Conservation (phyloP, 1,284 basidiomycete species). For the Puccinia coronata region DNA sequence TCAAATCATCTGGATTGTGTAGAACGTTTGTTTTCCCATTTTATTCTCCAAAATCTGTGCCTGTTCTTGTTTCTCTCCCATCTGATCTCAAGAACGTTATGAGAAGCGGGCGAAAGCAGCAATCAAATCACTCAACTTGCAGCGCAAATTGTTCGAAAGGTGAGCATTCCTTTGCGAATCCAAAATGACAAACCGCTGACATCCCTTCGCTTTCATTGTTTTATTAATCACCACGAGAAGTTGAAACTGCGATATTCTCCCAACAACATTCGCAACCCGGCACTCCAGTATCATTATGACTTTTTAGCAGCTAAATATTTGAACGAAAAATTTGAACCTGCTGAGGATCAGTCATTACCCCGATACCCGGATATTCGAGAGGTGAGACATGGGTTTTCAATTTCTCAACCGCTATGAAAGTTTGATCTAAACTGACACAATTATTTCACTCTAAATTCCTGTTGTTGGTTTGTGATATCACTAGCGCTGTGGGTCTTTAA, state of each 20-base stretch:
- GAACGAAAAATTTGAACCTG: slow-evolving; percentile 65
- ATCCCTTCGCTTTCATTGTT: not conserved
- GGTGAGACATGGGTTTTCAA: slow-evolving; percentile 14
- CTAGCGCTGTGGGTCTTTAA: slow-evolving; percentile 72
- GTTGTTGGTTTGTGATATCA: not conserved
- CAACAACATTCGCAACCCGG: slow-evolving; percentile 52
- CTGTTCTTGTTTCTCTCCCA: not conserved
- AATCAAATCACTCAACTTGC: not conserved
- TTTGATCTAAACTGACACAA: not conserved
- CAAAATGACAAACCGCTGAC: not conserved
- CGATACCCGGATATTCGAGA: slow-evolving; percentile 74
- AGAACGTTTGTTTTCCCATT: not conserved
- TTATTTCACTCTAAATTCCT: not conserved
- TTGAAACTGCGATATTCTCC: slow-evolving; percentile 8
- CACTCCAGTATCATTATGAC: slow-evolving; percentile 79
- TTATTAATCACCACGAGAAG: not conserved
- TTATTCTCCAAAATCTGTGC: not conserved
- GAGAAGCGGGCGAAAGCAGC: not conserved
- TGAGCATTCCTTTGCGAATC: not conserved
- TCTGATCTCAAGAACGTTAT: not conserved
- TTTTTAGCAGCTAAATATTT: slow-evolving; percentile 89
- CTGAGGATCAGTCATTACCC: slow-evolving; percentile 78
- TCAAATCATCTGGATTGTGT: slow-evolving; percentile 56
- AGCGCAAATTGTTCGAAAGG: slow-evolving; percentile 17
- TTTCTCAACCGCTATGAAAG: not conserved